Evolutionary conservation across 2,329 filamentous ascomycete genomes (phyloP), one percentile per base, ranked within the genome.

Genomic region (Pseudogymnoascus sp.): DNA sequence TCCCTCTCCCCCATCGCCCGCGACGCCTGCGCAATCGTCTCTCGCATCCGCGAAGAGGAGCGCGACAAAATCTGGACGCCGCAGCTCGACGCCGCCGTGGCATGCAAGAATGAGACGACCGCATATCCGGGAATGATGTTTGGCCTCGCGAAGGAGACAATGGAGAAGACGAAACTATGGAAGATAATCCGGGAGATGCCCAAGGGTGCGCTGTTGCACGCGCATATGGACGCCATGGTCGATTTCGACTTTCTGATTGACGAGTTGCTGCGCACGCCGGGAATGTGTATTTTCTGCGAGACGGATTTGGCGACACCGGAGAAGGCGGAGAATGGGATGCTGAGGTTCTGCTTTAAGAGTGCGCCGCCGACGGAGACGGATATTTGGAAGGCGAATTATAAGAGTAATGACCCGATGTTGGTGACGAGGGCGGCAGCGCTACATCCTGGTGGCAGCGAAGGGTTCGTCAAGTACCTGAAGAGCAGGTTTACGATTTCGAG

Each of bases 101-200:
- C 87, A 3, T 81, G 83, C 65, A 76, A 84, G 61, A 77, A 75
- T n/a, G 79, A 85, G 67, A 81, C 84, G 63, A 84, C 85, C 66
- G 77, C 93, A 58, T 90, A 89, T 71, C 91, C 91, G 0, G 92
- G 92, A 9, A 96, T 96, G 88, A 94, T 96, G 89, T 97, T 96
- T 75, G 86, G 84, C 36, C 80, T 93, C 36, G 91, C 91, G 67
- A 93, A 92, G 74, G 83, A 86, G n/a, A 84, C 85, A 37, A 95
- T 96, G 85, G 90, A 96, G 74, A 80, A 80, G 67, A 96, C 90
- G 12, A 86, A 86, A 70, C 79, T 97, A 22, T 97, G 91, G 91
- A 81, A 85, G 65, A 94, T 97, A 67, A 82, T 96, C 14, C 83
- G 86, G 63, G 82, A 79, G 65, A 91, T 97, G 89, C 93, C 93